Percentiles rank a stretch among this genome's conserved stretches.
phyloP scores from a whole-genome alignment of 1,139 yeast species.

The Nakaseomyces nivariensis region DNA sequence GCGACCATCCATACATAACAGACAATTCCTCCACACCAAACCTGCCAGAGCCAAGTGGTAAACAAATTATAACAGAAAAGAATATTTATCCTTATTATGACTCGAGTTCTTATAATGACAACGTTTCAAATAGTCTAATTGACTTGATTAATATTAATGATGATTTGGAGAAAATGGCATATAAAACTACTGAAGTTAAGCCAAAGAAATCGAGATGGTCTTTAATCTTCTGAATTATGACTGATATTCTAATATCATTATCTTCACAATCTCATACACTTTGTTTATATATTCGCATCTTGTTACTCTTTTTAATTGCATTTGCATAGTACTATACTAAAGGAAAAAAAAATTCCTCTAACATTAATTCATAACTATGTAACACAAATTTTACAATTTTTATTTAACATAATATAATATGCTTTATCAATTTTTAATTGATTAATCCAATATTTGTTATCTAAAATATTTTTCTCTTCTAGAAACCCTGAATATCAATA shows the following conservation, averaged over 20 bases:
- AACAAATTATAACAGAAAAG: background rate
- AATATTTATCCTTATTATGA: background rate
- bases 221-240: background rate
- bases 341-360: background rate
- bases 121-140: background rate
- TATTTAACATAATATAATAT: too few species aligned
- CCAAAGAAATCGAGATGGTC: background rate
- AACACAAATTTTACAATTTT: too few species aligned
- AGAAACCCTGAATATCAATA: too few species aligned
- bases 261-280: background rate
- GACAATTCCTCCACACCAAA: conserved; percentile 1
- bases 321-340: background rate
- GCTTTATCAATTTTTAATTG: too few species aligned
- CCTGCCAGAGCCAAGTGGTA: background rate
- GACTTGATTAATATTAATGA: background rate
- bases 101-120: background rate
- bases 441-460: too few species aligned
- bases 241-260: background rate
- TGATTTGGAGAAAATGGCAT: background rate
- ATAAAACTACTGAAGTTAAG: background rate
- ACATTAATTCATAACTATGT: too few species aligned
- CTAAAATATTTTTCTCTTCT: too few species aligned
- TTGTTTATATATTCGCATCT: background rate
- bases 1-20: background rate
- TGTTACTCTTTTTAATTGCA: background rate